Conservation (phyloP, 768 basidiomycete genomes). For the Austroboletus festivus region DNA sequence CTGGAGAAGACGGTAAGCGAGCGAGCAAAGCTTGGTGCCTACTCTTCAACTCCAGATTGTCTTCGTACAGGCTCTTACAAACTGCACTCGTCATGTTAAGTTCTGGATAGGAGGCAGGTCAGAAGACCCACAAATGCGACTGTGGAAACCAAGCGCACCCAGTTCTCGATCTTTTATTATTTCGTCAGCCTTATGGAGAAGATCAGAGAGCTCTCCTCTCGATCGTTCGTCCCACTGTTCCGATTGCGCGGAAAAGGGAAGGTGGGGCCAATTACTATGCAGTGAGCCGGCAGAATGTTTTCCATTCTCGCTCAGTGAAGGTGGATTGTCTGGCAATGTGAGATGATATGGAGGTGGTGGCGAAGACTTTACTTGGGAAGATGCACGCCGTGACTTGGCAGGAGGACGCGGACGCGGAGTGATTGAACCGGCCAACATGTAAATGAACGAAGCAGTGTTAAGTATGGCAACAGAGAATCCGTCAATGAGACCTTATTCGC, state of each 20-base stretch:
- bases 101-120: constrained; percentile 39
- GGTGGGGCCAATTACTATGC: constrained; percentile 8
- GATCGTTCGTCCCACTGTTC: constrained; percentile 63
- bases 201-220: constrained; percentile 66
- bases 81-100: constrained; percentile 64
- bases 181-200: constrained; percentile 69
- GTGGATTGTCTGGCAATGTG: constrained; percentile 31
- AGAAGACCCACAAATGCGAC: constrained; percentile 5
- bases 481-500: constrained; percentile 1
- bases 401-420: constrained; percentile 69
- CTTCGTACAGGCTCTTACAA: constrained; percentile 67
- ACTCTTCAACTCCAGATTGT: constrained; percentile 62
- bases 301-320: constrained; percentile 27
- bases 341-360: constrained; percentile 61
- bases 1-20: constrained; percentile 51
- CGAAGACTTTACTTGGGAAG: constrained; percentile 34
- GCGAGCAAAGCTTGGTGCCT: constrained; percentile 72
- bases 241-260: constrained; percentile 28
- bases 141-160: constrained; percentile 44
- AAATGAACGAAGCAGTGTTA: constrained; percentile 29
- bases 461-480: constrained; percentile 12
- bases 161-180: constrained; percentile 75
- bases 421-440: constrained; percentile 38
- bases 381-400: constrained; percentile 56
- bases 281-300: constrained; percentile 32